These are phyloP conservation scores for Lathyrus oleraceus DNA, from an alignment of 306 rosid genomes.

Conservation along the genomic window DNA sequence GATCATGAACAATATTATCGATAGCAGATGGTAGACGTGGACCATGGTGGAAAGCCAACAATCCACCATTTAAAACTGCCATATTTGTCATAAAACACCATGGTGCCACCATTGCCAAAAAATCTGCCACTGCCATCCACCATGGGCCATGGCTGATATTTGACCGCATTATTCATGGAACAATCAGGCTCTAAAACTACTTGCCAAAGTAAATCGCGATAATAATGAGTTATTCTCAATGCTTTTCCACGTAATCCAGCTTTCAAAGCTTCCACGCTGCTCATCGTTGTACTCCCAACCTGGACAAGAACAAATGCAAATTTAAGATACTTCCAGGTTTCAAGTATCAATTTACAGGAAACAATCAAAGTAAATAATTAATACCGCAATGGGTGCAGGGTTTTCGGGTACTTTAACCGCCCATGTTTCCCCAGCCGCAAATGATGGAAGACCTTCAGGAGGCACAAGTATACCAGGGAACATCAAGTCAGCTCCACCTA, in stretches of 20 bases:
- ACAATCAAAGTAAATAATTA: background rate
- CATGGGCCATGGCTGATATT: background rate
- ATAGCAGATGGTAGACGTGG: background rate
- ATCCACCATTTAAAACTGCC: background rate
- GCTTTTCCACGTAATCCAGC: constrained; percentile 95
- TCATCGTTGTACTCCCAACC: constrained; percentile 96
- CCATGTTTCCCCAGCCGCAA: constrained; percentile 74
- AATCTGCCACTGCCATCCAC: background rate
- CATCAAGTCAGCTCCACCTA: constrained; percentile 98
- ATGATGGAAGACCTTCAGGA: constrained; percentile 78
- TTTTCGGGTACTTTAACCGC: constrained; percentile 94
- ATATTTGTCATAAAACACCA: background rate
- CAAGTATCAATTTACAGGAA: background rate
- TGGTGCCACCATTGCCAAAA: background rate
- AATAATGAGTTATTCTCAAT: constrained; percentile 78
- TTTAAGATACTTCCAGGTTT: constrained; percentile 1
- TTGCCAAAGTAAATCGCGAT: constrained; percentile 83
- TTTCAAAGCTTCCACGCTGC: constrained; percentile 72
- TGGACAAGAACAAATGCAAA: constrained; percentile 33
- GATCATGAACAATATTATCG: background rate
- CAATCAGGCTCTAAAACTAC: constrained; percentile 37
- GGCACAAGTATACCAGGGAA: constrained; percentile 90
- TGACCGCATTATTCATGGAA: background rate
- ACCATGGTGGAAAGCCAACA: background rate
- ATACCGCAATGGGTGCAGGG: constrained; percentile 90